Evolutionary conservation across 2,329 filamentous ascomycete genomes (phyloP).

Genomic region (Mycocentrospora acerina): DNA sequence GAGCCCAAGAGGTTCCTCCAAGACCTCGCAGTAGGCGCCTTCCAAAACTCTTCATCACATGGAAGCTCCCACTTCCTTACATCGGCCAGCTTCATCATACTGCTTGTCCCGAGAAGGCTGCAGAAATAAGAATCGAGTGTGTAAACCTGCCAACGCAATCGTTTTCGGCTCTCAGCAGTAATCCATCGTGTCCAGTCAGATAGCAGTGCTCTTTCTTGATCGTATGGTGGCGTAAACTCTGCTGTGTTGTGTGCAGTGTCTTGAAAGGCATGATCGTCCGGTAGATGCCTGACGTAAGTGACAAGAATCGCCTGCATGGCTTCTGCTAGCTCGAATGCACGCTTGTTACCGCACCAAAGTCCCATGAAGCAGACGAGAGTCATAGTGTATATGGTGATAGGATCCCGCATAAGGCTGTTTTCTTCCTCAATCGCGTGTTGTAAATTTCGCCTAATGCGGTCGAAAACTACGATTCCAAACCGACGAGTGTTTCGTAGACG

Average conservation of each 20-base stretch:
- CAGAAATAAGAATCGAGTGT: slow-evolving; percentile 5
- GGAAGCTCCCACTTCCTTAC: slow-evolving; percentile 6
- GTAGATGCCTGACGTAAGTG: slow-evolving; percentile 7
- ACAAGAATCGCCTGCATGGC: slow-evolving; percentile 3
- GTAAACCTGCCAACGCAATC: slow-evolving; percentile 7
- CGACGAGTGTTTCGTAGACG: slow-evolving; percentile 5
- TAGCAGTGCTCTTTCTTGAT: neutral
- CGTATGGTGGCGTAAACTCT: neutral
- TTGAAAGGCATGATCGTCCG: neutral
- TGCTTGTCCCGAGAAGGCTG: slow-evolving; percentile 6
- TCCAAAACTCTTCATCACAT: slow-evolving; percentile 7
- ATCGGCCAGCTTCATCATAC: slow-evolving; percentile 6
- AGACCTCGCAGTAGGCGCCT: slow-evolving; percentile 1
- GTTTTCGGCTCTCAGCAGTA: slow-evolving; percentile 2
- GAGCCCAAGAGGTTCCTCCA: slow-evolving; percentile 7
- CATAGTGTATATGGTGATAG: slow-evolving; percentile 3
- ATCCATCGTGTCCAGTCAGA: slow-evolving; percentile 2
- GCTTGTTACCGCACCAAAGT: slow-evolving; percentile 10
- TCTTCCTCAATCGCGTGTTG: slow-evolving; percentile 3
- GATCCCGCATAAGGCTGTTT: slow-evolving; percentile 8
- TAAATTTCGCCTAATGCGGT: slow-evolving; percentile 6
- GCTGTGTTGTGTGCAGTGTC: too few species aligned
- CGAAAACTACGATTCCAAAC: slow-evolving; percentile 7
- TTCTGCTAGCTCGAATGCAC: slow-evolving; percentile 7
- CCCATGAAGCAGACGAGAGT: slow-evolving; percentile 9